Percentiles rank a stretch among this genome's conserved stretches.
Evolutionary conservation across 139 green algal genomes (phyloP).

Genomic region (Ettlia oleoabundans): DNA sequence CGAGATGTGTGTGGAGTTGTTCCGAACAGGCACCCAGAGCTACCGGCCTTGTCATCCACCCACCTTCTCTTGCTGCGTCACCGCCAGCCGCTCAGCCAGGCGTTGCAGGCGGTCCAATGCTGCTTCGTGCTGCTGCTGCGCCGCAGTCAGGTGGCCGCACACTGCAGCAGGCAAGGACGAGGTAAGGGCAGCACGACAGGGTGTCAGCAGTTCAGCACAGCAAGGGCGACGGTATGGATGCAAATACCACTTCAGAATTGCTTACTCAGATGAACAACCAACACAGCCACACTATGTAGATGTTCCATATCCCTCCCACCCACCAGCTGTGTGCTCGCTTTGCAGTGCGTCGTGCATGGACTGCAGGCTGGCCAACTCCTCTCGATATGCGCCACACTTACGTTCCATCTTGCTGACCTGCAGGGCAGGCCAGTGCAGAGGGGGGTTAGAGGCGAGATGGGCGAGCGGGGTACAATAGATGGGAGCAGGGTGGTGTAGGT

Average conservation of each 20-base stretch:
- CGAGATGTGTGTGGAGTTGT: not conserved
- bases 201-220: no score
- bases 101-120: slow-evolving; percentile 22
- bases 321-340: slow-evolving; percentile 34
- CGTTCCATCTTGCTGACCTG: slow-evolving; percentile 24
- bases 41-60: no score
- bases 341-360: slow-evolving; percentile 29
- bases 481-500: not conserved
- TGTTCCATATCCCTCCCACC: not conserved
- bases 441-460: not conserved
- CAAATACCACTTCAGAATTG: not conserved
- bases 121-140: slow-evolving; percentile 6
- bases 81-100: slow-evolving; percentile 25
- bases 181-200: not conserved
- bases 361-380: slow-evolving; percentile 25
- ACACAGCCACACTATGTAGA: no score
- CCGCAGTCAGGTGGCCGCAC: slow-evolving; percentile 35
- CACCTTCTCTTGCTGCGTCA: slow-evolving; percentile 35
- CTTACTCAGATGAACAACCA: no score
- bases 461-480: no score
- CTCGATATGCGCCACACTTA: not conserved
- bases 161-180: not conserved
- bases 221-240: not conserved
- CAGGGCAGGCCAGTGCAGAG: not conserved
- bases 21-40: not conserved